These are phyloP conservation scores for Phytophthora macrochlamydospora DNA, from an alignment of 352 stramenopile species.

Conservation along the genomic window DNA sequence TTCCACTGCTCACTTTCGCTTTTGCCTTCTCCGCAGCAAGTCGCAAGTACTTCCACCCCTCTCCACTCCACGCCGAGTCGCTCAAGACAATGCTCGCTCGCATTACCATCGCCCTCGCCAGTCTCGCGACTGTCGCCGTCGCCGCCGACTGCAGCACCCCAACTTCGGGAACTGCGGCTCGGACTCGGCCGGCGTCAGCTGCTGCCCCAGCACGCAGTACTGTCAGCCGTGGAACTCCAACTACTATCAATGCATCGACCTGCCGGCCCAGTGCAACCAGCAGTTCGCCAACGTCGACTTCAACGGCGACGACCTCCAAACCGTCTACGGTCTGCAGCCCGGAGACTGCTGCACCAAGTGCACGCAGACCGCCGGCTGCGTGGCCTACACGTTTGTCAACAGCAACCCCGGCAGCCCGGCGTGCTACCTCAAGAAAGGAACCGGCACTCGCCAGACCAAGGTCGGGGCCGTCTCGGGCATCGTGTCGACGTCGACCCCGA, in stretches of 20 bases:
- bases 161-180: conserved; percentile 6
- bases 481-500: conserved; percentile 22
- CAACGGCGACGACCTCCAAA: conserved; percentile 47
- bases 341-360: conserved; percentile 23
- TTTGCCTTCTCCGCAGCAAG: background rate
- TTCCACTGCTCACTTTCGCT: background rate
- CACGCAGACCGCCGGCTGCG: conserved; percentile 14
- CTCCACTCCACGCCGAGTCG: background rate
- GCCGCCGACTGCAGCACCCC: background rate
- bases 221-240: conserved; percentile 51
- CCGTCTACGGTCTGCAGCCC: conserved; percentile 22
- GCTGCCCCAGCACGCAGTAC: conserved; percentile 47
- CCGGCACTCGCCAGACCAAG: conserved; percentile 7
- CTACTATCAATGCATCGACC: conserved; percentile 53
- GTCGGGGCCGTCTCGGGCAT: conserved; percentile 41
- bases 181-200: conserved; percentile 17
- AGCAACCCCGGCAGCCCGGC: conserved; percentile 29
- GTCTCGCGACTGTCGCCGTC: background rate
- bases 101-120: background rate
- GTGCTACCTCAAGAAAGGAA: conserved; percentile 46
- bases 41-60: background rate
- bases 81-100: conserved; percentile 1
- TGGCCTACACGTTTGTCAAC: conserved; percentile 45
- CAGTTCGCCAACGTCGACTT: conserved; percentile 47
- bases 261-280: conserved; percentile 34